Evolutionary conservation across 2,329 filamentous ascomycete genomes (phyloP), one percentile per base, ranked within the genome.

Genomic region (Phialophora macrospora): DNA sequence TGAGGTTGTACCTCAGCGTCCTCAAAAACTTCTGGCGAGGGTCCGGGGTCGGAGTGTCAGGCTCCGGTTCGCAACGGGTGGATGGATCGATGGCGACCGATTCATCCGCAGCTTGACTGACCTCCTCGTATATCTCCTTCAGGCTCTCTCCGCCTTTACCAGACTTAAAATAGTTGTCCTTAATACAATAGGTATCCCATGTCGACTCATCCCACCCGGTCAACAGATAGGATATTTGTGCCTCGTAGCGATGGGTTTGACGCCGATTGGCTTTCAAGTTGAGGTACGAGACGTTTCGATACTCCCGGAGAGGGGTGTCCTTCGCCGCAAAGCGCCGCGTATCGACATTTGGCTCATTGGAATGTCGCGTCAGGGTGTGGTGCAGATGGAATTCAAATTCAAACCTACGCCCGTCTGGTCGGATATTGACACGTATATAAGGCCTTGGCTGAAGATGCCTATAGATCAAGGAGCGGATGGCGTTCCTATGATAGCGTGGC

Each of bases 301-400:
- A 51, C 28, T 44, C 28, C 22, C 56, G 41, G 8, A 59, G 46
- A n/a, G 56, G 24, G 5, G 7, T 22, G 9, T 6, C 26, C 2
- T 49, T n/a, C 8, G 28, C 17, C 14, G 28, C 17, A 22, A 48
- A 44, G 20, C 28, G 56, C 24, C 56, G 56, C 2, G 2, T 24
- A 17, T 59, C 56, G 5, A 28, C 22, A 2, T 59, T 44, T 17
- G 24, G 56, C 8, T 20, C 14, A 7, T 48, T 8, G 12, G 56
- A 59, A 34, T n/a, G 6, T n/a, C 26, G 44, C 24, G 51, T 14
- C 20, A 30, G 17, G 22, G 28, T 48, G 41, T 48, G 26, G 11
- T 24, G 56, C 20, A 59, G 17, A 30, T 59, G 56, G 30, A 59
- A 59, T 24, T 28, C 56, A 46, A 59, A 22, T 51, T 17, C 46